Evolutionary conservation across 2,329 filamentous ascomycete species (phyloP).

Genomic region (Ophiosphaerella korrae): DNA sequence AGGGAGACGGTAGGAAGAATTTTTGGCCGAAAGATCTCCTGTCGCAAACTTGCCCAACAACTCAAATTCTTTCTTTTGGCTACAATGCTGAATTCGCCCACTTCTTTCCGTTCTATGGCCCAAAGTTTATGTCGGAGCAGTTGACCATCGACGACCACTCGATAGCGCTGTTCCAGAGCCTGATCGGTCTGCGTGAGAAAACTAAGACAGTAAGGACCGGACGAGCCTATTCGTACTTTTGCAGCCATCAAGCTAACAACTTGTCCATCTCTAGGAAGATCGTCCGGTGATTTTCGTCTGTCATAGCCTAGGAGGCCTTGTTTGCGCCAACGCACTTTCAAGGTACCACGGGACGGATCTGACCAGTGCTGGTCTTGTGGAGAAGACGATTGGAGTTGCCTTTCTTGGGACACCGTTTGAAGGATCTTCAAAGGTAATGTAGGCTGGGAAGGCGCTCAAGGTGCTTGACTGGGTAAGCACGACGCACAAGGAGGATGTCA

Average conservation of each 20-base stretch:
- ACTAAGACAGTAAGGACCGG: conserved; percentile 9
- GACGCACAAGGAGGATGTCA: conserved; percentile 13
- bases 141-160: conserved; percentile 16
- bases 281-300: conserved; percentile 16
- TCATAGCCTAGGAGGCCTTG: conserved; percentile 19
- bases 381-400: neutral
- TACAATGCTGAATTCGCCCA: conserved; percentile 15
- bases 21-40: conserved; percentile 19
- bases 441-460: conserved; percentile 7
- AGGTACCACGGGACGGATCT: conserved; percentile 5
- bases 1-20: neutral
- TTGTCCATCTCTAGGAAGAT: neutral
- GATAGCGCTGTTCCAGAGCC: conserved; percentile 8
- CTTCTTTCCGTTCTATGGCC: conserved; percentile 9
- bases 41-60: conserved; percentile 11
- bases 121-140: conserved; percentile 4
- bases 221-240: neutral
- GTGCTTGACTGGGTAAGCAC: conserved; percentile 7
- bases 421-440: conserved; percentile 14
- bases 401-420: conserved; percentile 8
- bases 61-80: conserved; percentile 19
- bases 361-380: conserved; percentile 1
- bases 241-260: neutral
- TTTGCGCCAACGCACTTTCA: conserved; percentile 15
- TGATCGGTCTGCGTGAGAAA: conserved; percentile 7